phyloP scores from a whole-genome alignment of 257 asterid species.

The Rhazya stricta region DNA sequence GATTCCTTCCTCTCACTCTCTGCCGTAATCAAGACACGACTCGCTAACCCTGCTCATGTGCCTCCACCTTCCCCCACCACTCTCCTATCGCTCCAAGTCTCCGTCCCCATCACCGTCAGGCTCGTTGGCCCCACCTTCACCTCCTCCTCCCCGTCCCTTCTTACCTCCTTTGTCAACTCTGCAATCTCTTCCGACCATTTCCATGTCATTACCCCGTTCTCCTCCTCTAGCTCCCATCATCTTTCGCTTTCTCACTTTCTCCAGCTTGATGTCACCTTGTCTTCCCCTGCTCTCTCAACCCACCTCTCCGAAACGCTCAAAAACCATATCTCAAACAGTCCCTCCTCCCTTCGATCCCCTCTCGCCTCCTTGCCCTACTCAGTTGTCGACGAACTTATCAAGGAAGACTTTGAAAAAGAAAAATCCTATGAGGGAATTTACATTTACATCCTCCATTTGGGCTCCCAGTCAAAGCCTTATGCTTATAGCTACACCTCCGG shows the following conservation, averaged over 20 bases:
- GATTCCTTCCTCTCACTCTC: conserved; percentile 62
- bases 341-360: conserved; percentile 54
- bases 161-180: conserved; percentile 60
- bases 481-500: conserved; percentile 74
- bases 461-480: conserved; percentile 48
- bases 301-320: conserved; percentile 46
- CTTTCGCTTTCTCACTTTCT: conserved; percentile 75
- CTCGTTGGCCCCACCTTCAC: conserved; percentile 70
- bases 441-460: conserved; percentile 66
- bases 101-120: conserved; percentile 67
- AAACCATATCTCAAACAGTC: conserved; percentile 38
- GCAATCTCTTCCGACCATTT: conserved; percentile 70
- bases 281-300: conserved; percentile 41
- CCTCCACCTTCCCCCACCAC: conserved; percentile 48
- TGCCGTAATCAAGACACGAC: conserved; percentile 48
- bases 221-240: conserved; percentile 42
- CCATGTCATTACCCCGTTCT: conserved; percentile 84
- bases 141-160: conserved; percentile 53
- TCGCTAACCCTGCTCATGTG: conserved; percentile 36
- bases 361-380: conserved; percentile 58
- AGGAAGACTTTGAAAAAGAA: conserved; percentile 57
- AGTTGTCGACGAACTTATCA: conserved; percentile 47
- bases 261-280: conserved; percentile 48
- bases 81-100: conserved; percentile 50
- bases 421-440: conserved; percentile 53